A percentile compares a stretch with the other conserved stretches of the same genome.
Conservation (phyloP, 106 monocot genomes). For the Acorus gramineus region DNA sequence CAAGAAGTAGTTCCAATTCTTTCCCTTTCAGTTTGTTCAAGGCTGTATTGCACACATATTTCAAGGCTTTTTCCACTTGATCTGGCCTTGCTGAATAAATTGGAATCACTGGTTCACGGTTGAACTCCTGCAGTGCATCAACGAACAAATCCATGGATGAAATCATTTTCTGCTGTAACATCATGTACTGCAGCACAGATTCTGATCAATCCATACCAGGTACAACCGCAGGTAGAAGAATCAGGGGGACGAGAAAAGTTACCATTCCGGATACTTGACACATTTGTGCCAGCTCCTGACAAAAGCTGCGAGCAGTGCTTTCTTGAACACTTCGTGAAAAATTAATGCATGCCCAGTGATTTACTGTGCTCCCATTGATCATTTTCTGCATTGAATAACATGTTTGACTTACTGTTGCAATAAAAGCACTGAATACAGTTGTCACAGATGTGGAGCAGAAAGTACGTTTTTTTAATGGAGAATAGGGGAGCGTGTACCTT, state of each 20-base stretch:
- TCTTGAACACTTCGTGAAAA: slow-evolving; percentile 75
- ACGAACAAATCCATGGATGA: background rate
- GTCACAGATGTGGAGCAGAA: too few species aligned
- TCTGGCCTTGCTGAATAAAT: slow-evolving; percentile 70
- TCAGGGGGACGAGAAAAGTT: background rate
- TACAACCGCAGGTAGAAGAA: background rate
- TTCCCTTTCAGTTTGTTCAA: slow-evolving; percentile 74
- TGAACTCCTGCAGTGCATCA: slow-evolving; percentile 46
- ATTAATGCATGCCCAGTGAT: slow-evolving; percentile 85
- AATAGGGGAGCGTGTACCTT: slow-evolving; percentile 31
- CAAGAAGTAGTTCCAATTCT: slow-evolving; percentile 77
- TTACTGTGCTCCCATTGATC: slow-evolving; percentile 75
- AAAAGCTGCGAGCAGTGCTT: slow-evolving; percentile 63
- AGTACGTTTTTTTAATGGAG: too few species aligned
- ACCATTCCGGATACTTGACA: slow-evolving; percentile 93
- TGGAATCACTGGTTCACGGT: slow-evolving; percentile 56
- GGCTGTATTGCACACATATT: slow-evolving; percentile 60
- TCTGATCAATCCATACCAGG: too few species aligned
- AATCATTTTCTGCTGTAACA: background rate
- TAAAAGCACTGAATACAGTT: too few species aligned
- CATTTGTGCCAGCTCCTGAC: slow-evolving; percentile 77
- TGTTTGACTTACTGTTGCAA: background rate
- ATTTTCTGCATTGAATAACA: slow-evolving; percentile 54
- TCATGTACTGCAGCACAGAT: too few species aligned
- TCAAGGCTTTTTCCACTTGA: slow-evolving; percentile 76